A percentile compares a stretch with the other conserved stretches of the same genome.
Conservation (phyloP, 192 early-diverging fungal species). For the Coemansia sp. region DNA sequence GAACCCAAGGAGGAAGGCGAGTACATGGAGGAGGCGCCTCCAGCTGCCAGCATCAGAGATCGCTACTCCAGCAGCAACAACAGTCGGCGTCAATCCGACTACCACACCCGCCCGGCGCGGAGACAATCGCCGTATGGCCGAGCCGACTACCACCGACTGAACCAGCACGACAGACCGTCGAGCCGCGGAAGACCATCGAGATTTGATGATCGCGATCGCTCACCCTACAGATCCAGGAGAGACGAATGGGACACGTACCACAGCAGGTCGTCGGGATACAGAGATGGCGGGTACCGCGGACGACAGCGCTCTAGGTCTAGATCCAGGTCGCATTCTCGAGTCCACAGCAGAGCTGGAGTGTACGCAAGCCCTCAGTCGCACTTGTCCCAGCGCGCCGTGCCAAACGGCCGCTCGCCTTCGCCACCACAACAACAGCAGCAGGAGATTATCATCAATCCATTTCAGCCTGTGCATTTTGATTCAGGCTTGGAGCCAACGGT, state of each 20-base stretch:
- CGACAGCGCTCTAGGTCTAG: slow-evolving; percentile 24
- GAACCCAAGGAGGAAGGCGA: slow-evolving; percentile 34
- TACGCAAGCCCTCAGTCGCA: background rate
- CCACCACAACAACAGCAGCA: background rate
- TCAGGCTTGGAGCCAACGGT: background rate
- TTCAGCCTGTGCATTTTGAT: slow-evolving; percentile 8
- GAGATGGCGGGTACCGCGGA: slow-evolving; percentile 13
- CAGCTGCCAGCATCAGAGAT: background rate
- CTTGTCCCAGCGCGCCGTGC: background rate
- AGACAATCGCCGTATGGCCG: slow-evolving; percentile 5
- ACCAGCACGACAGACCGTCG: slow-evolving; percentile 7
- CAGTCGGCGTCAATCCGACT: slow-evolving; percentile 4
- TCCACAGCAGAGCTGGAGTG: background rate
- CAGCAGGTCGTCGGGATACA: slow-evolving; percentile 10
- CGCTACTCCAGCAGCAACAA: background rate
- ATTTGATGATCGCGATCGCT: slow-evolving; percentile 18
- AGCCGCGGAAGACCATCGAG: background rate
- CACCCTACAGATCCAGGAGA: background rate
- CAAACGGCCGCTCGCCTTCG: background rate
- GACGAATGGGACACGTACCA: slow-evolving; percentile 6
- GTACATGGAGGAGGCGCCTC: background rate
- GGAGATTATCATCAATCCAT: background rate
- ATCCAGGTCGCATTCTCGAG: slow-evolving; percentile 13
- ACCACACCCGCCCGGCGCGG: background rate
- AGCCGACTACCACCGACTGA: background rate